These are phyloP conservation scores for Talaromyces sp. DNA, from an alignment of 2,329 filamentous ascomycete species.

Conservation along the genomic window DNA sequence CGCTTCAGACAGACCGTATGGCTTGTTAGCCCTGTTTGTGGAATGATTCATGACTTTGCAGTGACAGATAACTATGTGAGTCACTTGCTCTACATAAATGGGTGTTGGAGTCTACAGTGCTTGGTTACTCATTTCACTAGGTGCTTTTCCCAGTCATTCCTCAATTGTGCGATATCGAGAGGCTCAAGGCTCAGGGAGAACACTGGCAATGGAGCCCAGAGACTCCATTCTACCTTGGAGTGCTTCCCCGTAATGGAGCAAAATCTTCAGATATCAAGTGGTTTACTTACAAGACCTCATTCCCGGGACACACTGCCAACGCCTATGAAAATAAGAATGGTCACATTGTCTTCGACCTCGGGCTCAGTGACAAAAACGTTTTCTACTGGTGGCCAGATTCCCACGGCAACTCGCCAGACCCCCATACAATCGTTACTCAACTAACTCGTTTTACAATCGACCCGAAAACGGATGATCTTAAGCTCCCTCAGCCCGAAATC, in stretches of 20 bases:
- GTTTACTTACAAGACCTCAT: slow-evolving; percentile 36
- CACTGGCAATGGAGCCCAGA: slow-evolving; percentile 41
- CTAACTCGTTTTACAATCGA: slow-evolving; percentile 28
- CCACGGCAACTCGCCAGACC: slow-evolving; percentile 33
- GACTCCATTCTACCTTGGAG: slow-evolving; percentile 29
- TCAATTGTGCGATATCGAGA: slow-evolving; percentile 34
- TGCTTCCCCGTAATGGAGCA: slow-evolving; percentile 25
- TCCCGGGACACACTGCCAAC: slow-evolving; percentile 38
- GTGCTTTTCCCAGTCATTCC: slow-evolving; percentile 39
- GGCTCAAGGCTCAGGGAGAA: slow-evolving; percentile 37
- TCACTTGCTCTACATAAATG: neutral
- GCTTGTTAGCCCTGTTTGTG: slow-evolving; percentile 35
- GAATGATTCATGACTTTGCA: slow-evolving; percentile 45
- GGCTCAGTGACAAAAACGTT: slow-evolving; percentile 38
- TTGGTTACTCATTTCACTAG: slow-evolving; percentile 18
- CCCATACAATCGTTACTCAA: slow-evolving; percentile 26
- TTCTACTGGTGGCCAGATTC: slow-evolving; percentile 45
- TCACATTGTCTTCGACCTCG: slow-evolving; percentile 35
- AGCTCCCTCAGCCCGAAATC: slow-evolving; percentile 24
- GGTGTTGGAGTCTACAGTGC: neutral
- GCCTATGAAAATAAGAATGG: slow-evolving; percentile 34
- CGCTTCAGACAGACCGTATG: slow-evolving; percentile 32
- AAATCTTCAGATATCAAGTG: slow-evolving; percentile 38
- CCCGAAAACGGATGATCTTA: slow-evolving; percentile 23
- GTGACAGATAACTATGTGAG: slow-evolving; percentile 40